Base-by-base conservation (phyloP, 768 basidiomycete species). In the Leccinum barrowsii region DNA sequence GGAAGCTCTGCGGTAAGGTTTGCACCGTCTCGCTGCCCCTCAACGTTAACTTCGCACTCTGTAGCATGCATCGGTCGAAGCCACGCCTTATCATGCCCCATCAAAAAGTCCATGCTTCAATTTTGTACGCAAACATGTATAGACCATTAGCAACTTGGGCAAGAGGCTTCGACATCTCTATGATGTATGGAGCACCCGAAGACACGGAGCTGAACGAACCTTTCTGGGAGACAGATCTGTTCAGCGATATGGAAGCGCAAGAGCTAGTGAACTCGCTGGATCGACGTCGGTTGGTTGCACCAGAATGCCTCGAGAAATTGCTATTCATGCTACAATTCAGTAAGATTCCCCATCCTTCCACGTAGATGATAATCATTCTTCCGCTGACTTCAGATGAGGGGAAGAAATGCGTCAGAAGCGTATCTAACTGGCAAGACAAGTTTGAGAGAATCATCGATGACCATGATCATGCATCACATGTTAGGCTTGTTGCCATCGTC, bases 401-500 rank as follows among this genome's bases (percentile, higher is more conserved):
- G 17, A 67, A 55, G 24, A 30, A 59, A 56, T 57, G 58, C 21
- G 53, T 67, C 30, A 60, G 61, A 48, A 55, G 53, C 21, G 52
- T 67, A 5, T 50, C 34, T 2, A 4, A 52, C 35, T 66, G 66
- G 67, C 32, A 42, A 44, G 5, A 21, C 2, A 30, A 56, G 42
- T 58, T 67, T 21, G 46, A 6, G 24, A 44, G 15, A 1, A 56
- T 63, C 47, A 61, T 68, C 6, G 11, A 52, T 2, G 53, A 51
- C 22, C 26, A 2, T 12, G 4, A 59, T 7, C 63, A 59, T 19
- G 52, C 59, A 12, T 42, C 59, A 4, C 59, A 68, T 8, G 58
- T 69, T 2, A 59, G 58, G 53, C 61, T 67, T 6, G 67, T 66
- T 7, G 48, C 61, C 4, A 60, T 67, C n/a, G 59, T 67, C 1